phyloP scores from a whole-genome alignment of 257 asterid species.

The Eustoma russellianum region DNA sequence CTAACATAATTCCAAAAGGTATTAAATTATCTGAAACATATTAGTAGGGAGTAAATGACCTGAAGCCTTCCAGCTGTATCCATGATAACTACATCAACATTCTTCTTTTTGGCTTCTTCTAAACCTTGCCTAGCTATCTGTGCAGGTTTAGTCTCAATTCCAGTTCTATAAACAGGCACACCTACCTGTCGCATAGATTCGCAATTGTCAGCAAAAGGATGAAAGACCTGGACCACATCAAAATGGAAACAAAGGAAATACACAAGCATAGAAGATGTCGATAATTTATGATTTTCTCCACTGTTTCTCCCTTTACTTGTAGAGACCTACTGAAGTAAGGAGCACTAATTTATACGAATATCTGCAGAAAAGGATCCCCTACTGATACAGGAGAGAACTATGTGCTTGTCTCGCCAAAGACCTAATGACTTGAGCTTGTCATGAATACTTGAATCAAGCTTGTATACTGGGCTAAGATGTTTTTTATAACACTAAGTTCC shows the following conservation, averaged over 20 bases:
- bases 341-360: too few relatives aligned
- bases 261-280: too few relatives aligned
- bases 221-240: constrained; percentile 3
- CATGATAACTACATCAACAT: constrained; percentile 90
- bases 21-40: constrained; percentile 6
- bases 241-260: background rate
- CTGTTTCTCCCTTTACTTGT: too few relatives aligned
- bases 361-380: too few relatives aligned
- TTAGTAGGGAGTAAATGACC: constrained; percentile 33
- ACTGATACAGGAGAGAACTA: too few relatives aligned
- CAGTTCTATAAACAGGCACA: constrained; percentile 89
- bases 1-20: constrained; percentile 1
- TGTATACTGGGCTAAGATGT: too few relatives aligned
- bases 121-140: constrained; percentile 89
- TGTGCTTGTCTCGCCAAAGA: too few relatives aligned
- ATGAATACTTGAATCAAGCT: too few relatives aligned
- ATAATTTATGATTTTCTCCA: too few relatives aligned
- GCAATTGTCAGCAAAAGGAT: constrained; percentile 19
- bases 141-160: constrained; percentile 82
- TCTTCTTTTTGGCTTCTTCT: constrained; percentile 71
- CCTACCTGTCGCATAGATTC: constrained; percentile 57
- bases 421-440: too few relatives aligned
- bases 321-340: too few relatives aligned
- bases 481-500: too few relatives aligned
- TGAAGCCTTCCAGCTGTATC: constrained; percentile 99